Base-by-base conservation (phyloP, 805 yeast species). In the Lipomyces anomalus region DNA sequence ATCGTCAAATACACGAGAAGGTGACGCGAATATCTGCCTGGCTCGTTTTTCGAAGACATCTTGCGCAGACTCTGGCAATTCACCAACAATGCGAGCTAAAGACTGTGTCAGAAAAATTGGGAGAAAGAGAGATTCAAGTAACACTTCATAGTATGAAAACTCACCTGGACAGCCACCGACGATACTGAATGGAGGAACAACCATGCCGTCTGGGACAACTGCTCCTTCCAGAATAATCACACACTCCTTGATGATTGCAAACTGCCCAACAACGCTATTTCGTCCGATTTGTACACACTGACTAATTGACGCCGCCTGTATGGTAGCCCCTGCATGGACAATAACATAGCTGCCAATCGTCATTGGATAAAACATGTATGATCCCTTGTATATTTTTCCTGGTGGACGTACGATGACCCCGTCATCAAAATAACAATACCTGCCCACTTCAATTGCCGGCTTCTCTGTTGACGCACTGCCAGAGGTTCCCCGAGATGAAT, bases 231-330 rank as follows among this genome's bases (percentile, higher is more conserved):
- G 61, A 6, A 69, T 50, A 9, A 62, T 53, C 1, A 60, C 69
- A 35, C 71, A 62, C 46, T 70, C 73, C 42, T 61, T 61, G 35
- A 69, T 55, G 22, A 69, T 61, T 1, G 64, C 59, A 26, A 65
- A 63, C 47, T 47, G 45, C 32, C 71, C 58, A 17, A 69, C 50
- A 17, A 44, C 42, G 47, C 67, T 60, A 40, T 61, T 54, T 20
- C 43, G 43, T 20, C 72, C 72, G 7, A 69, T 65, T 11, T 49
- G 30, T 2, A 67, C 70, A 22, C 55, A 50, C 3, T 67, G 62
- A 3, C 73, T 73, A 6, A 69, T 59, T n/a, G 59, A 42, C 3
- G 70, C 70, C 4, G 72, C 70, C 40, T 63, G 55, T 13, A 67
- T 40, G 4, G 33, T 37, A 2, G 63, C 44, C 32, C 51, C 41